A percentile compares a stretch with the other conserved stretches of the same genome.
These are phyloP conservation scores for Amylocystis lapponica DNA, from an alignment of 768 basidiomycete genomes.

Conservation along the genomic window DNA sequence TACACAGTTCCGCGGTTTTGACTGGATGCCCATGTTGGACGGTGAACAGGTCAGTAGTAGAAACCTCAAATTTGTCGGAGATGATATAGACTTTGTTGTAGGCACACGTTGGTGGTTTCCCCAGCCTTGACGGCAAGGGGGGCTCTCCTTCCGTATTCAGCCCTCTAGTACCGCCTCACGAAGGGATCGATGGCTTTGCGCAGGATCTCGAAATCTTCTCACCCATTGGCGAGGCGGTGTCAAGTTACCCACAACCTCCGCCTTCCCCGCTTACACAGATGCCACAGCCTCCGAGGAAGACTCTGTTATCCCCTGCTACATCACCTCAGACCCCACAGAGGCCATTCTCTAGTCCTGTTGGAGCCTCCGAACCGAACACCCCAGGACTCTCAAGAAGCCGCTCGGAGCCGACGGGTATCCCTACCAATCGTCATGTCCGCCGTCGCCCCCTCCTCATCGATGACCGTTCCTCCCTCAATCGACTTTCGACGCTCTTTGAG, in stretches of 20 bases:
- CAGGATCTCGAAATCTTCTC: constrained; percentile 10
- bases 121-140: neutral
- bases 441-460: constrained; percentile 35
- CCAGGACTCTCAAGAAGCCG: constrained; percentile 1
- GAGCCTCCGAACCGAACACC: neutral
- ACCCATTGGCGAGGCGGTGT: constrained; percentile 3
- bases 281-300: constrained; percentile 6
- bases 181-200: constrained; percentile 10
- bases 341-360: neutral
- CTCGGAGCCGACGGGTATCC: neutral
- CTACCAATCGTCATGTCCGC: constrained; percentile 22
- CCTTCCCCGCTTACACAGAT: constrained; percentile 7
- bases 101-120: neutral
- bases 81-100: neutral
- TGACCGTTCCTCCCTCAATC: constrained; percentile 30
- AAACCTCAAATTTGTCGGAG: neutral
- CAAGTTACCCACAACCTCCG: constrained; percentile 1
- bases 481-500: constrained; percentile 34
- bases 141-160: constrained; percentile 1
- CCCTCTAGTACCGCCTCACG: constrained; percentile 13
- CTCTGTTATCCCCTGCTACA: too few species aligned
- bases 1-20: constrained; percentile 4
- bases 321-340: neutral
- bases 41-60: constrained; percentile 17
- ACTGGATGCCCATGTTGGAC: constrained; percentile 16